These are phyloP conservation scores for Vaccinium vitisidaea DNA, from an alignment of 148 eudicot genomes.

Conservation along the genomic window DNA sequence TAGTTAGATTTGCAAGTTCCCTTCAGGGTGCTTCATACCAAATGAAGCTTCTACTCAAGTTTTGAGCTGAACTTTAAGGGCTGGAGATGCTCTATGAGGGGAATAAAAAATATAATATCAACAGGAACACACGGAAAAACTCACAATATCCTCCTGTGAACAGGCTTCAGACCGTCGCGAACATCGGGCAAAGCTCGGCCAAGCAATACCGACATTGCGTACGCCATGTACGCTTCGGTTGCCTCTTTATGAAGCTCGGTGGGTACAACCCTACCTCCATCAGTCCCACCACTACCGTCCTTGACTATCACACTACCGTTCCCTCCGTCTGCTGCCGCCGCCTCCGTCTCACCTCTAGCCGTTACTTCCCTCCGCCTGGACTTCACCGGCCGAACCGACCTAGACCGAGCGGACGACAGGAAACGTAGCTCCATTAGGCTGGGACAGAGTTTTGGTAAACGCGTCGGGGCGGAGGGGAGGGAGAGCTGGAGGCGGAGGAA, in stretches of 20 bases:
- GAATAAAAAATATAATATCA: not conserved
- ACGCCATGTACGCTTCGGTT: constrained; percentile 89
- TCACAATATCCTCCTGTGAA: constrained; percentile 84
- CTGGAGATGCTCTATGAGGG: not conserved
- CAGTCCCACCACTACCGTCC: constrained; percentile 29
- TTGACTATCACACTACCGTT: constrained; percentile 26
- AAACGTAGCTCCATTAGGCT: constrained; percentile 39
- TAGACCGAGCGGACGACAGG: constrained; percentile 32
- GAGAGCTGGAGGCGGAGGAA: constrained; percentile 36
- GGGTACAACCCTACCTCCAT: constrained; percentile 51
- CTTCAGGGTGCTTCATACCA: not conserved
- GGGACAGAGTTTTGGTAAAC: constrained; percentile 15
- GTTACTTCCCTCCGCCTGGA: constrained; percentile 29
- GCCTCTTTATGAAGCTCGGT: constrained; percentile 92
- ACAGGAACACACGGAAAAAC: constrained; percentile 15
- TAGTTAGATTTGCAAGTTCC: not conserved
- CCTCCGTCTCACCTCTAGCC: constrained; percentile 13
- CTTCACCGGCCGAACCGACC: constrained; percentile 25
- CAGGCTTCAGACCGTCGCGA: constrained; percentile 94
- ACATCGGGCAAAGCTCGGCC: constrained; percentile 95
- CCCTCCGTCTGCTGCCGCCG: constrained; percentile 24
- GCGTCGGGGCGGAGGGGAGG: constrained; percentile 16
- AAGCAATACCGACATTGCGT: constrained; percentile 93
- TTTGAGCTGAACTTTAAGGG: not conserved
- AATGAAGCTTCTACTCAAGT: not conserved